Percentiles rank a stretch among this genome's conserved stretches.
Conservation (phyloP, 495 filamentous ascomycete species). For the Cryomyces antarcticus region DNA sequence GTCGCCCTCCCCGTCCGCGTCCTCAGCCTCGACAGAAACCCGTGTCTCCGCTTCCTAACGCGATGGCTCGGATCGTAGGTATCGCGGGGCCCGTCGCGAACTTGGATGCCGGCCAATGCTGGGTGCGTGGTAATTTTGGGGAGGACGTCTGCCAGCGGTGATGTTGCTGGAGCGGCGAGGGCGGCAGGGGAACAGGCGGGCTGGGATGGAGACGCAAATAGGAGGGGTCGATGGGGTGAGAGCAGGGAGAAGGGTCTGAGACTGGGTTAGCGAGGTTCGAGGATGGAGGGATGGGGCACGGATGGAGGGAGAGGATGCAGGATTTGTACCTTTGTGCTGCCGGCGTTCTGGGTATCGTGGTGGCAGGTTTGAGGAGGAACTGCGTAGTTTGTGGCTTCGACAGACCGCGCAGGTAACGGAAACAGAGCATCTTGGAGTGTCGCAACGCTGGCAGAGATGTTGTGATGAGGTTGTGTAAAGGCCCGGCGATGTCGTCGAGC, state of each 20-base stretch:
- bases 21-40: constrained; percentile 39
- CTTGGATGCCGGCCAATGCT: constrained; percentile 23
- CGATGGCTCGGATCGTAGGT: constrained; percentile 47
- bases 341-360: too few species aligned
- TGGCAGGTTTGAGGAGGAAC: too few species aligned
- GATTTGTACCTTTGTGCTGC: too few species aligned
- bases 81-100: constrained; percentile 32
- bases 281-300: not conserved
- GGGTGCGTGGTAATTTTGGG: constrained; percentile 32
- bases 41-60: constrained; percentile 51
- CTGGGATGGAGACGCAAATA: constrained; percentile 12
- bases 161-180: constrained; percentile 7
- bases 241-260: constrained; percentile 19
- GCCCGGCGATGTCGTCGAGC: too few species aligned
- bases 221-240: constrained; percentile 15
- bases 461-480: too few species aligned
- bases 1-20: constrained; percentile 33
- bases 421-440: constrained; percentile 9
- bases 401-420: constrained; percentile 14
- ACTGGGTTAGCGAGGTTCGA: constrained; percentile 1
- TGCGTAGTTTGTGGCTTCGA: too few species aligned
- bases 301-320: not conserved
- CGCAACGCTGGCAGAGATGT: too few species aligned
- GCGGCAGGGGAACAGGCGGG: constrained; percentile 7
- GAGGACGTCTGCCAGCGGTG: constrained; percentile 16